Evolutionary conservation across 1,284 basidiomycete genomes (phyloP), one percentile per base, ranked within the genome.

Genomic region (Thelephora terrestris): DNA sequence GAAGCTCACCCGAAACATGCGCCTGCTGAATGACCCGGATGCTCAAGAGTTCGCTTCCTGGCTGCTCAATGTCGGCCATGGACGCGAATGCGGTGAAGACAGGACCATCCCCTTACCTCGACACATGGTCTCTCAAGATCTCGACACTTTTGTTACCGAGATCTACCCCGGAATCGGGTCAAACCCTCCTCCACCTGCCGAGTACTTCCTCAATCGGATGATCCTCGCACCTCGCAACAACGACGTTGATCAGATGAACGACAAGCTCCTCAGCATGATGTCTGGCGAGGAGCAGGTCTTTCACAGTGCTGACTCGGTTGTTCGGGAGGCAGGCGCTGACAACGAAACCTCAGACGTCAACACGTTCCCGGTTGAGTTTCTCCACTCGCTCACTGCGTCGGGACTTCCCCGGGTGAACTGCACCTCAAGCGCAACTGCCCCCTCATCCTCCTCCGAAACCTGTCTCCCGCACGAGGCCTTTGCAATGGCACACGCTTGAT

Each of bases 51-150:
- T n/a, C n/a, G n/a, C n/a, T n/a, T 4, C 58, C 51, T 10, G 69
- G 62, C 58, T 75, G 0, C 50, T 72, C 0, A 60, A 72, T 4
- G 55, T 76, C 45, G 72, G 71, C 0, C 54, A 64, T 58, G 72
- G 70, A 0, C 20, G 46, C 3, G 55, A 57, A 36, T 45, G 56
- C 24, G 47, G 52, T 29, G 44, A 48, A 2, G 55, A 58, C 40
- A 51, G 52, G n/a, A 56, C 53, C 1, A 36, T 71, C 14, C 3
- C 37, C 0, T 54, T 75, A 20, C 62, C 64, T 20, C 7, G 42
- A 0, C 16, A 56, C 9, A 68, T 69, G 61, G 5, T 14, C 0
- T 49, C 55, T 59, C 53, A 14, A 21, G 17, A 48, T 7, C 36
- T 52, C 1, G 45, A 58, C 0, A 17, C 48, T 2, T 61, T 72